Conservation (phyloP, 192 early-diverging fungal genomes). For the Pecoramyces ruminantium region DNA sequence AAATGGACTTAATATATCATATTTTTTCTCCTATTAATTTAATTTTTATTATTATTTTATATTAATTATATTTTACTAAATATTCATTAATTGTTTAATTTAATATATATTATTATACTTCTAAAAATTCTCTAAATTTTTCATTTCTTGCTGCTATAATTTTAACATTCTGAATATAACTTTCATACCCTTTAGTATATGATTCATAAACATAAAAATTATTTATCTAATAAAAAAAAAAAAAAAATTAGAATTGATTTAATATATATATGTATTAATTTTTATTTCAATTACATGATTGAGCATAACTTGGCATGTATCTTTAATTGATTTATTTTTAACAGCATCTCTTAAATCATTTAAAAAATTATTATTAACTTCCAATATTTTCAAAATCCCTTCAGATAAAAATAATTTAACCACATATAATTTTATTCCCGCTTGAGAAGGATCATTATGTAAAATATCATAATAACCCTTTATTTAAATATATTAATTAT, state of each 20-base stretch:
- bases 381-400: background rate
- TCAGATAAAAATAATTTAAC: background rate
- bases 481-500: background rate
- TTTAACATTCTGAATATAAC: background rate
- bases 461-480: background rate
- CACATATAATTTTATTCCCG: background rate
- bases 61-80: too few species aligned
- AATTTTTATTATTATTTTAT: too few species aligned
- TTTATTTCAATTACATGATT: background rate
- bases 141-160: background rate
- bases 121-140: background rate
- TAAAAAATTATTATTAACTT: background rate
- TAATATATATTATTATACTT: too few species aligned
- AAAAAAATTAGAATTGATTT: too few species aligned
- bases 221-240: background rate
- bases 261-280: too few species aligned
- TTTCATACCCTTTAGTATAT: background rate
- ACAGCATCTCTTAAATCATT: background rate
- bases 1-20: background rate
- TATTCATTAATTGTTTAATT: too few species aligned
- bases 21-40: background rate
- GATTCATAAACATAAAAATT: background rate
- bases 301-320: background rate
- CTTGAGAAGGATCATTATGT: background rate
- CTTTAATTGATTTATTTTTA: background rate